These are phyloP conservation scores for Suhomyces sp. DNA, from an alignment of 805 yeast genomes.

Conservation along the genomic window DNA sequence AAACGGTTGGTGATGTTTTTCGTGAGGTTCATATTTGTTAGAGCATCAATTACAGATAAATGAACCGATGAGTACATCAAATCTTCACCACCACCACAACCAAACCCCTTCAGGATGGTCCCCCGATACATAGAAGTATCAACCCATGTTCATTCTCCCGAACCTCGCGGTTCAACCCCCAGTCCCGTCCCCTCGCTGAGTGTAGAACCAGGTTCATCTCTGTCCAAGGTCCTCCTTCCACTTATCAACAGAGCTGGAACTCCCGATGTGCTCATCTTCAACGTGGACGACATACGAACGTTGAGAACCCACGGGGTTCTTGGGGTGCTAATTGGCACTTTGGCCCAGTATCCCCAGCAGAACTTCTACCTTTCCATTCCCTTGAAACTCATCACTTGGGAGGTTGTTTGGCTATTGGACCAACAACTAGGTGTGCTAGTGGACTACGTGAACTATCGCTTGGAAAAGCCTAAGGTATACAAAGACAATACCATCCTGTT, in stretches of 20 bases:
- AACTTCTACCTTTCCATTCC: slow-evolving; percentile 87
- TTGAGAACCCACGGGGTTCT: slow-evolving; percentile 62
- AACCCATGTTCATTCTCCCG: too few relatives aligned
- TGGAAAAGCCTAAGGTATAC: background rate
- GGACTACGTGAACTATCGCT: slow-evolving; percentile 31
- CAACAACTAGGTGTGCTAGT: slow-evolving; percentile 43
- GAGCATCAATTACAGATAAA: too few relatives aligned
- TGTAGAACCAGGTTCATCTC: too few relatives aligned
- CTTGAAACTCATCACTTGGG: slow-evolving; percentile 68
- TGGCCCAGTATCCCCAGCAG: slow-evolving; percentile 92
- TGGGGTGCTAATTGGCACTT: slow-evolving; percentile 80
- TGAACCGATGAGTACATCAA: too few relatives aligned
- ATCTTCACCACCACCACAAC: too few relatives aligned
- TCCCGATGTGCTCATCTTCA: slow-evolving; percentile 54
- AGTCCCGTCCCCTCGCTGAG: too few relatives aligned
- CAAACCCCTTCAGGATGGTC: too few relatives aligned
- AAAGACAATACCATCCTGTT: slow-evolving; percentile 3
- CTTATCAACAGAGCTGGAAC: slow-evolving; percentile 11
- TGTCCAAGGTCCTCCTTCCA: too few relatives aligned
- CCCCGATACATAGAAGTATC: too few relatives aligned
- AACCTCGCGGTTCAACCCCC: too few relatives aligned
- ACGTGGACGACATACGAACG: slow-evolving; percentile 48
- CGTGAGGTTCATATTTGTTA: too few relatives aligned
- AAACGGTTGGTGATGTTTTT: too few relatives aligned
- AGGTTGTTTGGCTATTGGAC: slow-evolving; percentile 62